Base-by-base conservation (phyloP, 371 early-diverging fungal species). In the Massospora cicadina region DNA sequence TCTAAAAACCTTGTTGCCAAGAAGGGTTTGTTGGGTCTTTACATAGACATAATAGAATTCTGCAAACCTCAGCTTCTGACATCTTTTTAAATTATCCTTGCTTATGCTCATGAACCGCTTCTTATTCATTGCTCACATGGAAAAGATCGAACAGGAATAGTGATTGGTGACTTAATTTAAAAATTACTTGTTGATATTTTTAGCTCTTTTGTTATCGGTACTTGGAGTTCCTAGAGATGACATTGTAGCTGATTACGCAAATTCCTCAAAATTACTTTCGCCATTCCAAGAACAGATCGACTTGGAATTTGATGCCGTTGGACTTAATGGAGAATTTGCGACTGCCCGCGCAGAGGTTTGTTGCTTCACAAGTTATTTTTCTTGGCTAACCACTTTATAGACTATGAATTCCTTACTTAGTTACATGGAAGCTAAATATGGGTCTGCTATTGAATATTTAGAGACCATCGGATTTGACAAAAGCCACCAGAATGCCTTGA, bases 51-150 rank as follows among this genome's bases (percentile, higher is more conserved):
- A 43, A 43, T 43, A 43, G 43, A 43, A 5, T 43, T 43, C 17
- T 43, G 43, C 43, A 5, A 43, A 17, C 43, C 43, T 43, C 43
- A 43, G 43, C 43, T 43, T 10, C 43, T 43, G 10, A 43, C 17
- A 17, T 43, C 43, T 43, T 10, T 43, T 5, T 10, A 43, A 43
- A 17, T 43, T 43, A 43, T 43, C 43, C 43, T 43, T 43, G 5
- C 17, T 17, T 10, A 43, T 43, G 43, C 13, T 32, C 26, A 59
- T 29, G 60, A 31, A 17, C 76, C 89, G 0, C 77, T 91, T 7
- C 74, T 89, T 65, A 81, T 91, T 32, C 92, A 91, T 68, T 91
- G 92, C 72, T 85, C 89, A 13, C 89, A 89, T 29, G 92, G 92
- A 58, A 91, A 91, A 72, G 93, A 92, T 67, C 79, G 93, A 55